Percentiles rank a stretch among this genome's conserved stretches.
phyloP scores from a whole-genome alignment of 768 basidiomycete species.

The Asterophora parasitica region DNA sequence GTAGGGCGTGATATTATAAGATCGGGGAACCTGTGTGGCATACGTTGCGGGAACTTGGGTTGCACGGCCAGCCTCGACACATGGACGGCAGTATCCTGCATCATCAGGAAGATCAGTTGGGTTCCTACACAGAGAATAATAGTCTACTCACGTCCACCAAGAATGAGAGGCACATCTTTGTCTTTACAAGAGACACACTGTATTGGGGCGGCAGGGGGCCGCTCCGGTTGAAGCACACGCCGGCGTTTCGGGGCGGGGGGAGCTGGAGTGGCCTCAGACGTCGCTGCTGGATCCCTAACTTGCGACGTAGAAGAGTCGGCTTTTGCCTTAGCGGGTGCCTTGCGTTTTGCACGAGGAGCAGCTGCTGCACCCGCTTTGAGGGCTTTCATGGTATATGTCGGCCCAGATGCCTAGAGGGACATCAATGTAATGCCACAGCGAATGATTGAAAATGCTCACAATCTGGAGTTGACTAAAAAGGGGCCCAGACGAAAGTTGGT shows the following conservation, averaged over 20 bases:
- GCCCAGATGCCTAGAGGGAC: conserved; percentile 35
- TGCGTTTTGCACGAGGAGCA: conserved; percentile 26
- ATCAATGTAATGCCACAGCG: neutral
- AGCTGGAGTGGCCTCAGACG: conserved; percentile 10
- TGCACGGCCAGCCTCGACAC: conserved; percentile 51
- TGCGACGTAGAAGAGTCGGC: conserved; percentile 10
- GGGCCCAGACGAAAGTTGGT: conserved; percentile 52
- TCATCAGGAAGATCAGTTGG: neutral
- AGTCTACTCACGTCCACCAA: conserved; percentile 61
- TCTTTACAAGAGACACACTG: conserved; percentile 58
- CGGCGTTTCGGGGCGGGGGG: conserved; percentile 32
- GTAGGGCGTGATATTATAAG: no score
- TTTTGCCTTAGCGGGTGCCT: conserved; percentile 23
- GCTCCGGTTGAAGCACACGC: conserved; percentile 27
- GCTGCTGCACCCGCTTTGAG: conserved; percentile 46
- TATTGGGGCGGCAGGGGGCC: conserved; percentile 22
- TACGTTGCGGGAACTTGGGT: conserved; percentile 7
- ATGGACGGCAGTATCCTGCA: conserved; percentile 65
- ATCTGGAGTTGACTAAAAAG: conserved; percentile 55
- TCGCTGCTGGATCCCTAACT: conserved; percentile 21
- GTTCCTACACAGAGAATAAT: neutral
- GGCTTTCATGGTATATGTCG: conserved; percentile 49
- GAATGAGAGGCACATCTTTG: conserved; percentile 69
- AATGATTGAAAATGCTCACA: conserved; percentile 30
- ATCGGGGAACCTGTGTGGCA: neutral